These are phyloP conservation scores for Boletus tomentosulus DNA, from an alignment of 768 basidiomycete species.

Conservation along the genomic window DNA sequence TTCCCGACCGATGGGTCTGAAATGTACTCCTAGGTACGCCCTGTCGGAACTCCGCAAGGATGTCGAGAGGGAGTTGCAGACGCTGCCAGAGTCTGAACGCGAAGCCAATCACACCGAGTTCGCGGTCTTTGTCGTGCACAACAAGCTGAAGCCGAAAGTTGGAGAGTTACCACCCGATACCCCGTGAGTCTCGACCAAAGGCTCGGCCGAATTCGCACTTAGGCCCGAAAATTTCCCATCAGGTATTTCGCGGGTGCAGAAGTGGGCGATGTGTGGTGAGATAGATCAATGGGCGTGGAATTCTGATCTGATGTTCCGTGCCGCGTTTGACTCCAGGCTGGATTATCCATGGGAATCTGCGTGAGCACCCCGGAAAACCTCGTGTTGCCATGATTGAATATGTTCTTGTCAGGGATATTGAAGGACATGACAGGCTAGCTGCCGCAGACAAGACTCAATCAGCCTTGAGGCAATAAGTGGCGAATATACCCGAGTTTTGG, in stretches of 20 bases:
- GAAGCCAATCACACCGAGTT: constrained; percentile 77
- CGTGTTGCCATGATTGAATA: neutral
- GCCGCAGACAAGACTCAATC: constrained; percentile 34
- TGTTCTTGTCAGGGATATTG: constrained; percentile 54
- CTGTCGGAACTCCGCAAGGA: constrained; percentile 87
- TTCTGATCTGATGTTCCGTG: constrained; percentile 13
- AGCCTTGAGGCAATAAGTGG: neutral
- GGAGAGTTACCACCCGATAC: constrained; percentile 65
- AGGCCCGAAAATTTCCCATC: constrained; percentile 8
- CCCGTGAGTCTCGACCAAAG: constrained; percentile 43
- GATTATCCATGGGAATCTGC: constrained; percentile 83
- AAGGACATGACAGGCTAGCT: constrained; percentile 68
- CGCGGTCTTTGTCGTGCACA: constrained; percentile 91
- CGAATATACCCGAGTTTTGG: neutral
- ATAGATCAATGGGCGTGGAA: constrained; percentile 5
- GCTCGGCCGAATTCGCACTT: neutral
- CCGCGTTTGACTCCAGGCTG: constrained; percentile 44
- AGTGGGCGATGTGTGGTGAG: constrained; percentile 68
- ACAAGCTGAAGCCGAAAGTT: constrained; percentile 86
- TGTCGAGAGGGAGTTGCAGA: constrained; percentile 65
- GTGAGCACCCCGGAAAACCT: constrained; percentile 38
- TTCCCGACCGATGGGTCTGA: neutral
- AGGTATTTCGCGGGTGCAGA: constrained; percentile 83
- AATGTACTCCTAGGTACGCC: constrained; percentile 61
- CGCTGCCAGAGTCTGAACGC: constrained; percentile 67